A percentile compares a stretch with the other conserved stretches of the same genome.
These are phyloP conservation scores for Millerozyma acaciae DNA, from an alignment of 805 yeast species.

Conservation along the genomic window DNA sequence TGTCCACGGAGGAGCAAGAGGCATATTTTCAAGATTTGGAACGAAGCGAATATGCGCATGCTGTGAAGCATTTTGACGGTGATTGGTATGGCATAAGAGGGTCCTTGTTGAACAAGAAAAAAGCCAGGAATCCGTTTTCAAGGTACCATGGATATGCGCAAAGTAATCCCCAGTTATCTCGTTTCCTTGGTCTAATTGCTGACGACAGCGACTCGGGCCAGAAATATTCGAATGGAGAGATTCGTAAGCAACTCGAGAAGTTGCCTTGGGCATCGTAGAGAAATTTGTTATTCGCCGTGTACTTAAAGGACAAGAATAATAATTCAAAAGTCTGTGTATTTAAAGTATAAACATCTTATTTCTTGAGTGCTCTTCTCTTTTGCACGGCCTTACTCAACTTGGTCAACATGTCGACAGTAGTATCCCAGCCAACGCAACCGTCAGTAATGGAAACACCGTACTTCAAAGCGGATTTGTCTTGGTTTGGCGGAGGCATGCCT, in stretches of 20 bases:
- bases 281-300: not conserved
- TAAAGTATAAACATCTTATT: constrained; percentile 4
- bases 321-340: constrained; percentile 1
- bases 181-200: constrained; percentile 13
- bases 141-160: constrained; percentile 35
- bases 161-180: constrained; percentile 18
- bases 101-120: constrained; percentile 46
- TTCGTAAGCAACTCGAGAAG: constrained; percentile 6
- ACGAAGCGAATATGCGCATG: constrained; percentile 48
- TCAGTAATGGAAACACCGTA: constrained; percentile 97
- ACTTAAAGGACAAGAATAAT: not conserved
- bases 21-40: constrained; percentile 47
- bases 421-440: constrained; percentile 91
- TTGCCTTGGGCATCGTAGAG: constrained; percentile 7
- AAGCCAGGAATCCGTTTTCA: constrained; percentile 53
- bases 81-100: constrained; percentile 58
- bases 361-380: constrained; percentile 57
- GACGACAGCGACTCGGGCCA: constrained; percentile 2
- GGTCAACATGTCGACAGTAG: constrained; percentile 76
- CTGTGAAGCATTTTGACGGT: constrained; percentile 46
- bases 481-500: constrained; percentile 56
- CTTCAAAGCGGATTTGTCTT: constrained; percentile 57
- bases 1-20: constrained; percentile 15
- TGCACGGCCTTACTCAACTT: constrained; percentile 80
- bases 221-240: constrained; percentile 5